Base-by-base conservation (phyloP, 2,329 filamentous ascomycete species). In the Xylariaceae sp. region DNA sequence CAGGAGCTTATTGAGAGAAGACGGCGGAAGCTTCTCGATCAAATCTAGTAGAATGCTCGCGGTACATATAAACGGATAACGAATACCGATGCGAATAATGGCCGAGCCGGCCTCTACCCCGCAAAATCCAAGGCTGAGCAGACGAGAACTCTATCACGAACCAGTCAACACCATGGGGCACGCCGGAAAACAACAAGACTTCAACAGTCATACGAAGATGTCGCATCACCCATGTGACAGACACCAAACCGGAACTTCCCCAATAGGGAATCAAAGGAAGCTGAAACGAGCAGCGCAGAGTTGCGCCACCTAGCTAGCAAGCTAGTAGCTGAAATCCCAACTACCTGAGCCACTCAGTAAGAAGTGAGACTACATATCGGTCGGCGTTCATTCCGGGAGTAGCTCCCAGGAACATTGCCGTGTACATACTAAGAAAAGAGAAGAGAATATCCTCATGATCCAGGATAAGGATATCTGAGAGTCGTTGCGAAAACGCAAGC, bases 1-100 rank as follows among this genome's bases (percentile, higher is more conserved):
- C 85, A 92, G 71, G 94, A 97, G 75, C 77, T 99, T 67, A 82
- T 99, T 57, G 92, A 97, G 66, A 82, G 93, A 75, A 84, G 92
- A 75, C 86, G 90, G 73, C 83, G 87, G 74, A 90, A 88, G 73
- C 77, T 99, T 62, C 76, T 99, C 66, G 91, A 97, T 68, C 93
- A 94, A 76, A 80, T 95, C 39, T 64, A 72, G 61, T 71, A 68
- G 56, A 37, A 10, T 30, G 53, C 9, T 11, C 18, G 35, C 10
- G 49, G 35, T 10, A 23, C 37, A 30, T 44, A 52, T 44, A n/a
- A 53, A 49, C 6, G 7, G 23, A 50, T 30, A 53, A 50, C 1
- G 17, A 49, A 15, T 53, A 51, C 17, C 4, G 47, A 49, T 34
- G 45, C 17, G 6, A 18, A 50, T 18, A 3, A 52, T 52, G 15